Conservation (phyloP, 2,329 filamentous ascomycete genomes). For the Claviceps capensis region DNA sequence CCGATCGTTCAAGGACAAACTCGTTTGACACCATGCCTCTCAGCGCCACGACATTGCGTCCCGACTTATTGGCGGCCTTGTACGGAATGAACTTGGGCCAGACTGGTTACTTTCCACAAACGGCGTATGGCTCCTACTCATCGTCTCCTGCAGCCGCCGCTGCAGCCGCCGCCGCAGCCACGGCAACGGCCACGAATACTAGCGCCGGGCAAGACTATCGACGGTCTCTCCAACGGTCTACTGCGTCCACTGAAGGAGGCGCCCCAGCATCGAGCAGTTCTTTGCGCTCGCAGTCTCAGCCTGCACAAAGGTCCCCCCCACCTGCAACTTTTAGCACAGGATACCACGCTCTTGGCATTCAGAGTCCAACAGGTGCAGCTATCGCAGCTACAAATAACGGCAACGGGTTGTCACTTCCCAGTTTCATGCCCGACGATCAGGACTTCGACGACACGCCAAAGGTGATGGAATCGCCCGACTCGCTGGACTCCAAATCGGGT, state of each 20-base stretch:
- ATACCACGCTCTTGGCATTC: conserved; percentile 14
- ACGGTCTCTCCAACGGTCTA: conserved; percentile 41
- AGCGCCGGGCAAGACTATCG: conserved; percentile 37
- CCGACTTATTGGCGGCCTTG: conserved; percentile 39
- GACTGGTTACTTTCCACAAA: conserved; percentile 31
- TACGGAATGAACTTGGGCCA: conserved; percentile 27
- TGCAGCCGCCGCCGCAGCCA: conserved; percentile 25
- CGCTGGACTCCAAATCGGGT: conserved; percentile 28
- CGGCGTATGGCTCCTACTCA: conserved; percentile 38
- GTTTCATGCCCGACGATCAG: conserved; percentile 41
- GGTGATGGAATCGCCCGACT: conserved; percentile 30
- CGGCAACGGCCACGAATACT: conserved; percentile 29
- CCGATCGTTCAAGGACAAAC: conserved; percentile 44
- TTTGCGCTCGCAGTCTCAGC: conserved; percentile 54
- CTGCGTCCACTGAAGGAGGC: conserved; percentile 33
- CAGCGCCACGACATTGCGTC: conserved; percentile 38
- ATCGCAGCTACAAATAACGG: conserved; percentile 24
- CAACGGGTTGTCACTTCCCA: conserved; percentile 39
- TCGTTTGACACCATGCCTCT: conserved; percentile 49
- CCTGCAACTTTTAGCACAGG: conserved; percentile 14
- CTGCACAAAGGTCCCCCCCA: conserved; percentile 36
- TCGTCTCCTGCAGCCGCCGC: conserved; percentile 39
- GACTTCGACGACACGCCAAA: conserved; percentile 33
- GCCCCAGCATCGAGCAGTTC: conserved; percentile 35
- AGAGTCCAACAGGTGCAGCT: conserved; percentile 23